These are phyloP conservation scores for Cystobasidium onofrii DNA, from an alignment of 768 basidiomycete genomes.

Conservation along the genomic window DNA sequence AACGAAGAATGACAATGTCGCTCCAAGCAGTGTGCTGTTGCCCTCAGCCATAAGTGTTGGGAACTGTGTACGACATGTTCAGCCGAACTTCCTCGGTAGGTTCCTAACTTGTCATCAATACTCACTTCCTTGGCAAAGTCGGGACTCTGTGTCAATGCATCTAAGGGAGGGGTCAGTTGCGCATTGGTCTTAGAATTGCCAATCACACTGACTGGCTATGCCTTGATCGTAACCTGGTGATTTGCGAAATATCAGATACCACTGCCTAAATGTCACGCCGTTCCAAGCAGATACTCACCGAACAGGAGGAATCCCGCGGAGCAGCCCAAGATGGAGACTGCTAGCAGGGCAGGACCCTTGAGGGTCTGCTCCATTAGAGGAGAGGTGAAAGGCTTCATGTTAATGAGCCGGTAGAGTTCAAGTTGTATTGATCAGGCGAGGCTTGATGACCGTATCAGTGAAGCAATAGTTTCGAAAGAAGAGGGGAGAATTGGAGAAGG, in stretches of 20 bases:
- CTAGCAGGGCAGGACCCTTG: slow-evolving; percentile 2
- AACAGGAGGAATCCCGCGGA: slow-evolving; percentile 20
- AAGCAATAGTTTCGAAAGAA: not conserved
- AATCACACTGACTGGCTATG: slow-evolving; percentile 10
- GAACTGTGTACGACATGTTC: not conserved
- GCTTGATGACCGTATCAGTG: not conserved
- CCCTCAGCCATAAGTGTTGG: slow-evolving; percentile 8
- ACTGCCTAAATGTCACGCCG: no score
- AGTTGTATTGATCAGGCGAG: not conserved
- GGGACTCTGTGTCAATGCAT: slow-evolving; percentile 16
- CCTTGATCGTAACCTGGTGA: not conserved
- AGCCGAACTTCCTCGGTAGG: not conserved
- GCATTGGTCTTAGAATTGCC: not conserved
- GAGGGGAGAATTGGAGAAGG: not conserved
- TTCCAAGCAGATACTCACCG: not conserved
- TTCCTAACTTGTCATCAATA: not conserved
- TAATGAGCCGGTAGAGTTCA: not conserved
- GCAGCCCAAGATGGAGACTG: slow-evolving; percentile 1
- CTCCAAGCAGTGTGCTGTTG: slow-evolving; percentile 14
- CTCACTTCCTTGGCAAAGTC: not conserved
- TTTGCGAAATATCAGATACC: no score
- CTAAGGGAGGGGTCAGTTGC: not conserved
- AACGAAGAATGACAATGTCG: not conserved
- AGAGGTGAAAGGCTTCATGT: slow-evolving; percentile 21
- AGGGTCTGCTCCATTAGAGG: slow-evolving; percentile 19